phyloP scores from a whole-genome alignment of 2,329 filamentous ascomycete genomes.

The Nemania serpens region DNA sequence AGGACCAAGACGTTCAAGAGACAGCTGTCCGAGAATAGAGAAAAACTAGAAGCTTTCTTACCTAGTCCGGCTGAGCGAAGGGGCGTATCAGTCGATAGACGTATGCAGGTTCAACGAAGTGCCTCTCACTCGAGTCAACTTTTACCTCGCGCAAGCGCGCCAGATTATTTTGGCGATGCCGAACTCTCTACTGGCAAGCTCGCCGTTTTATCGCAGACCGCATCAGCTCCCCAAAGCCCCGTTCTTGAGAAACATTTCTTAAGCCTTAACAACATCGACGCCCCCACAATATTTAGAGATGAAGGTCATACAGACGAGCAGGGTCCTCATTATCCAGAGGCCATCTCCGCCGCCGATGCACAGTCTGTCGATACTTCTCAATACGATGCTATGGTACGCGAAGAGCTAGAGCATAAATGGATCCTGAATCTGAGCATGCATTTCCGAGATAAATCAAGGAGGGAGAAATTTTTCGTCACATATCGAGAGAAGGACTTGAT shows the following conservation, averaged over 20 bases:
- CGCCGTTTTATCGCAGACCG: slow-evolving; percentile 33
- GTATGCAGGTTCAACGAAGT: slow-evolving; percentile 44
- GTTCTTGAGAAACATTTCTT: slow-evolving; percentile 42
- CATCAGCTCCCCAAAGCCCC: slow-evolving; percentile 41
- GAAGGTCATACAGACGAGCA: slow-evolving; percentile 38
- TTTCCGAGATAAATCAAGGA: slow-evolving; percentile 87
- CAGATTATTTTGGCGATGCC: slow-evolving; percentile 48
- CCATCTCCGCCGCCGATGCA: slow-evolving; percentile 44
- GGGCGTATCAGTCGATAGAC: slow-evolving; percentile 68
- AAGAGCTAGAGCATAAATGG: slow-evolving; percentile 87
- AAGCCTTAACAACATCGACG: slow-evolving; percentile 33
- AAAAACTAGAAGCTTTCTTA: slow-evolving; percentile 70
- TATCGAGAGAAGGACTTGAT: slow-evolving; percentile 79
- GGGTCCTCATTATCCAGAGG: slow-evolving; percentile 25
- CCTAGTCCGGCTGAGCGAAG: slow-evolving; percentile 70
- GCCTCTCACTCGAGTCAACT: slow-evolving; percentile 42
- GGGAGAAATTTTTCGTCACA: slow-evolving; percentile 98
- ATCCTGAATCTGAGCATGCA: slow-evolving; percentile 99
- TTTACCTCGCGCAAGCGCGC: slow-evolving; percentile 55
- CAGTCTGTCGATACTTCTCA: slow-evolving; percentile 57
- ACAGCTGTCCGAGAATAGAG: slow-evolving; percentile 79
- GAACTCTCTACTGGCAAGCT: slow-evolving; percentile 37
- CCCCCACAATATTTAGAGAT: slow-evolving; percentile 30
- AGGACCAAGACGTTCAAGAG: slow-evolving; percentile 79
- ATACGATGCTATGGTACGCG: slow-evolving; percentile 69